Base-by-base conservation (phyloP, 1,284 basidiomycete species). In the Rhodotorula sp. region DNA sequence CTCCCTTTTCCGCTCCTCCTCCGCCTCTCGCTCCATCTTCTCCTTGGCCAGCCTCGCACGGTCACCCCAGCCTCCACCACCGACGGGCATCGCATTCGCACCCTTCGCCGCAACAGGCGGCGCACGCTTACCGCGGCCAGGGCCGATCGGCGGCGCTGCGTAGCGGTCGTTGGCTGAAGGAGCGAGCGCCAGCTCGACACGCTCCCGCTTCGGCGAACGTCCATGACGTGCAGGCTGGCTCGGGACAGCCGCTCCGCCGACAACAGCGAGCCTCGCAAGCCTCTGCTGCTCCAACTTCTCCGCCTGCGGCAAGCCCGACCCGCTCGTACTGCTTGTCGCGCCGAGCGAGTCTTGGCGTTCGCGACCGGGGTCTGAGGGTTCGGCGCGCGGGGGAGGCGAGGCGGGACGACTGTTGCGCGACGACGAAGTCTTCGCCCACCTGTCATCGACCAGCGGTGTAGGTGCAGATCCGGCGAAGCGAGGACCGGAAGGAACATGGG, bases 221-320 rank as follows among this genome's bases (percentile, higher is more conserved):
- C 29, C 44, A 29, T 19, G 39, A 29, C 39, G 56, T 22, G 56
- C 36, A 6, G 44, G 44, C 15, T 46, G 48, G 29, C 44, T 20
- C 27, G 4, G 9, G 30, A 20, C 13, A 19, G 48, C 11, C 19
- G 48, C 22, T 24, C 39, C 13, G 39, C 30, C n/a, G 49, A 39
- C 27, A 1, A 22, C 48, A 4, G 34, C 55, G 30, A 49, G 54
- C 4, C 55, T 27, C 8, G 53, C 54, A 11, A 66, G 44, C n/a
- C 64, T 17, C 58, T 66, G 64, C 59, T 60, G 55, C 52, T 60
- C 64, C 39, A 66, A 46, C 34, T 34, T 29, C 52, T 66, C 64
- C 6, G 52, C 46, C 46, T 55, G 46, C 8, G 27, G 36, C 36
- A 54, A 20, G 32, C 64, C 58, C 27, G 59, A 61, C 9, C 36